Conservation (phyloP, 2,329 filamentous ascomycete genomes). For the Calonectria fujianensis region DNA sequence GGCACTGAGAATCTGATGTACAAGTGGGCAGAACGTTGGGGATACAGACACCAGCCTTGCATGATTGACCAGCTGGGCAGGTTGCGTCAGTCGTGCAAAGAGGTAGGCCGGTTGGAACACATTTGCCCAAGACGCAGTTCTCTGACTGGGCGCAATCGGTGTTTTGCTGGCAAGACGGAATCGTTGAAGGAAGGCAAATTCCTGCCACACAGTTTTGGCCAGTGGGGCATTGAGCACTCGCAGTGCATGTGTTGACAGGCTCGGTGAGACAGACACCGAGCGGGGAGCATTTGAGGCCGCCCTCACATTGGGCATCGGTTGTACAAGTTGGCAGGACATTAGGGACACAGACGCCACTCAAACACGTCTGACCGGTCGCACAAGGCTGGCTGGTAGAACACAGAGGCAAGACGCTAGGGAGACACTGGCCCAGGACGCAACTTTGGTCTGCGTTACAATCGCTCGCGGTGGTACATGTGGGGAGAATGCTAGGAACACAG, state of each 20-base stretch:
- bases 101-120: slow-evolving; percentile 5
- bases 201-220: slow-evolving; percentile 25
- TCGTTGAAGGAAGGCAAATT: slow-evolving; percentile 21
- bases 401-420: slow-evolving; percentile 4
- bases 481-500: not conserved
- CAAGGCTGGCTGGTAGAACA: slow-evolving; percentile 1
- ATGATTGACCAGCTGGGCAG: slow-evolving; percentile 4
- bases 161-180: not conserved
- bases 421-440: slow-evolving; percentile 22
- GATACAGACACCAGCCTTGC: slow-evolving; percentile 26
- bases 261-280: slow-evolving; percentile 29
- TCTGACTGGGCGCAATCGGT: not conserved
- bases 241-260: not conserved
- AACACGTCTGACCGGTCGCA: slow-evolving; percentile 4
- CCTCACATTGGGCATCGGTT: slow-evolving; percentile 7
- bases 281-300: slow-evolving; percentile 3
- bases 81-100: slow-evolving; percentile 11
- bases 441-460: slow-evolving; percentile 8
- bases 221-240: not conserved
- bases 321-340: slow-evolving; percentile 6
- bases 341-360: slow-evolving; percentile 29
- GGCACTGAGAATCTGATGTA: not conserved
- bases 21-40: slow-evolving; percentile 2
- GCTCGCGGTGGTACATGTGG: not conserved
- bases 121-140: slow-evolving; percentile 9